These are phyloP conservation scores for Sarocladiaceae sp. DNA, from an alignment of 2,329 filamentous ascomycete genomes.

Conservation along the genomic window DNA sequence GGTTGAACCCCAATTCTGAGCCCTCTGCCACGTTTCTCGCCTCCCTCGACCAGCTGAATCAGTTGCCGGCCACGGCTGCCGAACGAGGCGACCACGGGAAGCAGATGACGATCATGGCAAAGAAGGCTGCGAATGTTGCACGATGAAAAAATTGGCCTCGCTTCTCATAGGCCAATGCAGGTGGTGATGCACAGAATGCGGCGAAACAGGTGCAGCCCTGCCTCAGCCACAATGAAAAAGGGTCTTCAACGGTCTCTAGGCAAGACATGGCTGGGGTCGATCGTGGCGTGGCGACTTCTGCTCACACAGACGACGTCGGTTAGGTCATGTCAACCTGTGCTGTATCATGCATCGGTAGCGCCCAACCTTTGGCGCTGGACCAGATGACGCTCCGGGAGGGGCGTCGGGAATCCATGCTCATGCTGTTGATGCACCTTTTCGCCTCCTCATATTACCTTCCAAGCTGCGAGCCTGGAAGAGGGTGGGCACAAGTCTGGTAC, in stretches of 20 bases:
- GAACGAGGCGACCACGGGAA: background rate
- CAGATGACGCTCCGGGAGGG: conserved; percentile 8
- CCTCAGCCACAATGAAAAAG: conserved; percentile 5
- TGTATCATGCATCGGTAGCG: conserved; percentile 1
- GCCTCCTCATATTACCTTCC: background rate
- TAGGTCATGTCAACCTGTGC: background rate
- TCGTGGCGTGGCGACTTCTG: conserved; percentile 6
- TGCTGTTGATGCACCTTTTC: background rate
- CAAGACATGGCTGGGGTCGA: background rate
- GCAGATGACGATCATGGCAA: background rate
- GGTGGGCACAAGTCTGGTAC: conserved; percentile 8
- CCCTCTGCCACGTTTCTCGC: background rate
- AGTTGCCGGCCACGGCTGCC: conserved; percentile 4
- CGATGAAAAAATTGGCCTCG: background rate
- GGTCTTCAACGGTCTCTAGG: background rate
- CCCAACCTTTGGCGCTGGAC: background rate
- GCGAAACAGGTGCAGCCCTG: conserved; percentile 6
- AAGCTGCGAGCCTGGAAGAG: background rate
- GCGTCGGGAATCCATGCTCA: background rate
- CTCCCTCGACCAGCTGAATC: background rate
- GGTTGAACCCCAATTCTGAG: background rate
- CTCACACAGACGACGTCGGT: conserved; percentile 1
- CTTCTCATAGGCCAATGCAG: background rate
- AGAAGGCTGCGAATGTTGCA: background rate
- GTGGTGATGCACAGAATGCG: background rate